Evolutionary conservation across 2,329 filamentous ascomycete genomes (phyloP), one percentile per base, ranked within the genome.

Genomic region (Dactylonectria macrodidyma): DNA sequence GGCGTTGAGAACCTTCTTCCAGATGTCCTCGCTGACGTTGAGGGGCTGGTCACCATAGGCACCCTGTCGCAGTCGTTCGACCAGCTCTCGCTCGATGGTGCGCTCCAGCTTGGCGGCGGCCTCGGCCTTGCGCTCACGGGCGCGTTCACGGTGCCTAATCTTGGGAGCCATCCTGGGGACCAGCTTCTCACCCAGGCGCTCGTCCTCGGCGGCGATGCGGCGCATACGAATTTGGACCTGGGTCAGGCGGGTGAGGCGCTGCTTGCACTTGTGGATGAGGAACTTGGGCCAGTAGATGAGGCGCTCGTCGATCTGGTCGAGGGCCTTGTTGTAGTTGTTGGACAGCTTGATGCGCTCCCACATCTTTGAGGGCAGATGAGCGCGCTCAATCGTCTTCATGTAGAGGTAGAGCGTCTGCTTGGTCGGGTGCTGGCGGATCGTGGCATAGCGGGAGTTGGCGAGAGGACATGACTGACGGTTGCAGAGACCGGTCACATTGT

Each of bases 231-330:
- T 96, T 65, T 92, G 91, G 55, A 99, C 95, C 85, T 98, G 96
- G 59, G 94, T 97, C 77, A 99, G 81, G 56, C 96, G 87, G 10
- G 96, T 98, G 51, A 98, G 89, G 67, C 96, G 91, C 84, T 98
- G 96, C 86, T 99, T 99, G 87, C 94, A 96, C 84, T 97, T 97
- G 85, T 97, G 95, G 38, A 94, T 85, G 71, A 97, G 84, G 79
- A 97, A 98, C 81, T 97, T 97, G 62, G 95, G 95, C 87, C 95
- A 98, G 87, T 97, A 98, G 78, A 95, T 92, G 73, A 97, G 86
- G 56, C 92, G 89, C 75, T 93, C 89, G 80, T 97, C 95, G 73
- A 99, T 90, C 81, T 97, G 93, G 74, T 93, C 89, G 30, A 99
- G 88, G 1, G 96, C 96, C 79, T 95, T 93, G 71, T 91, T 90